These are phyloP conservation scores for Diaporthe caulivora DNA, from an alignment of 2,329 filamentous ascomycete species.

Conservation along the genomic window DNA sequence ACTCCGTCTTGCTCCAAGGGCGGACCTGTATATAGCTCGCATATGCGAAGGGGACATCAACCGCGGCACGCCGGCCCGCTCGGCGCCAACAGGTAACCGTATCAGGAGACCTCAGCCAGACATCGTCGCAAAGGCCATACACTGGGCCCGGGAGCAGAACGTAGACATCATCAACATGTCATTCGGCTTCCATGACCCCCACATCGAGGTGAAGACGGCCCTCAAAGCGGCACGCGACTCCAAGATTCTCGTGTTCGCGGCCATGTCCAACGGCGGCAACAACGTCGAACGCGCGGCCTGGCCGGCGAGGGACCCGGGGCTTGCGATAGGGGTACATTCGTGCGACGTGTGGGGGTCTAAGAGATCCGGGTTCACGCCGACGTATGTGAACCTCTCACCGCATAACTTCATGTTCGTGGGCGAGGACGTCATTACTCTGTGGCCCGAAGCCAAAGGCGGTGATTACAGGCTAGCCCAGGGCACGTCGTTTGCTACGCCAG, in stretches of 20 bases:
- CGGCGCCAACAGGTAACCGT: background rate
- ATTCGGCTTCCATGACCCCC: background rate
- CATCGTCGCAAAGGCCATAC: conserved; percentile 3
- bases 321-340: background rate
- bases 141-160: background rate
- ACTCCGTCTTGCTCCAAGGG: background rate
- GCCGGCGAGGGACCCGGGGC: background rate
- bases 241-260: background rate
- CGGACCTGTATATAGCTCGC: conserved; percentile 12
- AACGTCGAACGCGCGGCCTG: background rate
- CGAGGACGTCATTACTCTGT: background rate
- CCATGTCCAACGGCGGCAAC: conserved; percentile 16
- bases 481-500: background rate
- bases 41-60: background rate
- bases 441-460: background rate
- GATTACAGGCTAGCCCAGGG: background rate
- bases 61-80: background rate
- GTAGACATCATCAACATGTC: conserved; percentile 24
- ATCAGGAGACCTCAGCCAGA: background rate
- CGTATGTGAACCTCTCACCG: background rate
- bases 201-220: background rate
- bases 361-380: background rate
- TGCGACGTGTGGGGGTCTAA: background rate
- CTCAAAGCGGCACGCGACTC: background rate
- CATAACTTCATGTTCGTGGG: conserved; percentile 25